phyloP scores from a whole-genome alignment of 1,284 basidiomycete genomes.

The Microbotryum intermedium region DNA sequence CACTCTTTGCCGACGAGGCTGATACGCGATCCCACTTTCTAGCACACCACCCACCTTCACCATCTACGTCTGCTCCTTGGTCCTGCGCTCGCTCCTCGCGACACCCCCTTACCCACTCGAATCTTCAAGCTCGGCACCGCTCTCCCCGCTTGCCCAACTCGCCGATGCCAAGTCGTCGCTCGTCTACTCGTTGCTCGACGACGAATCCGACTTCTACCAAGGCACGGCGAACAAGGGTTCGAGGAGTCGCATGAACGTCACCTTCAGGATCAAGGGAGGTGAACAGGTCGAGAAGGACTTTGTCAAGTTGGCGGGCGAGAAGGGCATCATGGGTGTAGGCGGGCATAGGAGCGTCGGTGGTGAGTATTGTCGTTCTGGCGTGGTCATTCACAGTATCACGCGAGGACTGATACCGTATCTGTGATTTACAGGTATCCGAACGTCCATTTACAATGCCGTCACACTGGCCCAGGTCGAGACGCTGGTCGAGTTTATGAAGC shows the following conservation, averaged over 20 bases:
- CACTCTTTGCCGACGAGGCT: background rate
- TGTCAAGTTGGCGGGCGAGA: constrained; percentile 64
- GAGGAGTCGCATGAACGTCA: constrained; percentile 74
- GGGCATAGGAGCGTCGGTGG: constrained; percentile 64
- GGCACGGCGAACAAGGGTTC: constrained; percentile 26
- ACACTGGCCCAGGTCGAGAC: constrained; percentile 60
- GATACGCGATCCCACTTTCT: background rate
- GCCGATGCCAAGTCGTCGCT: constrained; percentile 65
- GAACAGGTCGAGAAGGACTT: constrained; percentile 56
- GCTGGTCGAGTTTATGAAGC: constrained; percentile 46
- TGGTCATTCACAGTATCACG: background rate
- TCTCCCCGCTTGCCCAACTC: constrained; percentile 57
- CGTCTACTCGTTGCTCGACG: constrained; percentile 62
- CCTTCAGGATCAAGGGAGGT: constrained; percentile 63
- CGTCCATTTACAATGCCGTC: constrained; percentile 91
- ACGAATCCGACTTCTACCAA: constrained; percentile 35
- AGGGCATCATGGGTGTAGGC: constrained; percentile 74
- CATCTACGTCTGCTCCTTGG: constrained; percentile 84
- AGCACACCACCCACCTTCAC: constrained; percentile 82
- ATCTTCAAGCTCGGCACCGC: constrained; percentile 54
- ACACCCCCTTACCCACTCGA: constrained; percentile 26
- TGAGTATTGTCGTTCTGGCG: constrained; percentile 40
- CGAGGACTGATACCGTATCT: background rate
- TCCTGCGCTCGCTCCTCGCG: constrained; percentile 59
- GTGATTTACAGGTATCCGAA: constrained; percentile 74